A percentile compares a stretch with the other conserved stretches of the same genome.
phyloP scores from a whole-genome alignment of 495 filamentous ascomycete species.

The Penicillium odoratum region DNA sequence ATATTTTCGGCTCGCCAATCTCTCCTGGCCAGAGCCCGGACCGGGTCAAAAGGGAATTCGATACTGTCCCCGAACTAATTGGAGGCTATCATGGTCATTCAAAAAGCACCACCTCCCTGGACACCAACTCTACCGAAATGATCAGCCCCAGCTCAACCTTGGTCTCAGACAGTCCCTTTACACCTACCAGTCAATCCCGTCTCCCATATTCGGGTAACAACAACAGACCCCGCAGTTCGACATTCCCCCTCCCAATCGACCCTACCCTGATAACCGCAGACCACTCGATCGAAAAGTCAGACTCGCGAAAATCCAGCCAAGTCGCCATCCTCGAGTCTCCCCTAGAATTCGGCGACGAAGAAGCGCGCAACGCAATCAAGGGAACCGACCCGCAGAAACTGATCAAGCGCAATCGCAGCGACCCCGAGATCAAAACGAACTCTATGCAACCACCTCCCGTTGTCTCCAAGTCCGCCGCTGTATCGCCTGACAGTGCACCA shows the following conservation, averaged over 20 bases:
- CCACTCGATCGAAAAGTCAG: constrained; percentile 60
- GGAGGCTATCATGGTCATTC: constrained; percentile 55
- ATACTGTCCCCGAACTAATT: constrained; percentile 52
- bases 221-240: constrained; percentile 83
- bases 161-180: constrained; percentile 72
- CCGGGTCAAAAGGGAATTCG: constrained; percentile 55
- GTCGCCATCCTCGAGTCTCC: constrained; percentile 72
- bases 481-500: constrained; percentile 41
- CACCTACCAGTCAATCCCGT: constrained; percentile 63
- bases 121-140: constrained; percentile 66
- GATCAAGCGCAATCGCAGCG: constrained; percentile 47
- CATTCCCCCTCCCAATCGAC: constrained; percentile 74
- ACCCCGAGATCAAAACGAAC: constrained; percentile 44
- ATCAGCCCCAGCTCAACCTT: constrained; percentile 87
- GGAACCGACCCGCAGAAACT: constrained; percentile 31
- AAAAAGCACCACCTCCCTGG: constrained; percentile 58
- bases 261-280: constrained; percentile 68
- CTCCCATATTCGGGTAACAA: constrained; percentile 54
- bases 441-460: constrained; percentile 47
- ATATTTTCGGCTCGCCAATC: constrained; percentile 58
- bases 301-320: constrained; percentile 42
- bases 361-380: constrained; percentile 18
- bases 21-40: constrained; percentile 70
- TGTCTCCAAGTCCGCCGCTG: constrained; percentile 36
- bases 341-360: constrained; percentile 51